Percentiles rank a stretch among this genome's conserved stretches.
Conservation (phyloP, 305 asterid genomes). For the Fraxinus sp. region DNA sequence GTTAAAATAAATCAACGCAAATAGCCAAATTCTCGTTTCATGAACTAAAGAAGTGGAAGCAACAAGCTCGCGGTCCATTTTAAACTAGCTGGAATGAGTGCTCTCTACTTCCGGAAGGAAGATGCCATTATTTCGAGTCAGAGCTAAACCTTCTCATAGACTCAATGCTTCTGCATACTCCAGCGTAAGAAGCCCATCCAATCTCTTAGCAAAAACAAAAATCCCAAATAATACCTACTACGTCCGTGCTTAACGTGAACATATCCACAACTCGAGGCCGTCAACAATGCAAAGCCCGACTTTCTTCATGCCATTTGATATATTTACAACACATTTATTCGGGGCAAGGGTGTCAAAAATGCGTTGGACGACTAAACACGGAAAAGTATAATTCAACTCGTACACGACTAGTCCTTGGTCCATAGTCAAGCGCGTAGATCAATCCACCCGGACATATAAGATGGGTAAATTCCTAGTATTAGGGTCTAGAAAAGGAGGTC, state of each 20-base stretch:
- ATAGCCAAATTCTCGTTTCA: neutral
- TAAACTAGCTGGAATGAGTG: neutral
- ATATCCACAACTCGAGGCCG: neutral
- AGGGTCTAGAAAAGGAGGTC: neutral
- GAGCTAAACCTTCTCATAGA: neutral
- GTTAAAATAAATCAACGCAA: neutral
- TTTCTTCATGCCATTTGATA: neutral
- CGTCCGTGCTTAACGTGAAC: neutral
- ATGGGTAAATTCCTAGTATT: neutral
- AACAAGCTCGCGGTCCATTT: neutral
- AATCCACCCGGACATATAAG: neutral
- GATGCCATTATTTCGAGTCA: neutral
- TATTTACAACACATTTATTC: neutral
- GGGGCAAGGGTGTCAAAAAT: neutral
- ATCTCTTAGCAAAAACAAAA: neutral
- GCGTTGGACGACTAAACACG: neutral
- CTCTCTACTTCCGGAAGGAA: neutral
- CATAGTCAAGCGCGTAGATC: neutral
- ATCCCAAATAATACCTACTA: neutral
- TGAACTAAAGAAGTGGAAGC: neutral
- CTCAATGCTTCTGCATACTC: neutral
- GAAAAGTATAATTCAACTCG: neutral
- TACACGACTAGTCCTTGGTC: neutral
- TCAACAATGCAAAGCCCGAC: neutral
- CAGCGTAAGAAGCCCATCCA: neutral